Base-by-base conservation (phyloP, 257 asterid genomes). In the Apocynum venetum region DNA sequence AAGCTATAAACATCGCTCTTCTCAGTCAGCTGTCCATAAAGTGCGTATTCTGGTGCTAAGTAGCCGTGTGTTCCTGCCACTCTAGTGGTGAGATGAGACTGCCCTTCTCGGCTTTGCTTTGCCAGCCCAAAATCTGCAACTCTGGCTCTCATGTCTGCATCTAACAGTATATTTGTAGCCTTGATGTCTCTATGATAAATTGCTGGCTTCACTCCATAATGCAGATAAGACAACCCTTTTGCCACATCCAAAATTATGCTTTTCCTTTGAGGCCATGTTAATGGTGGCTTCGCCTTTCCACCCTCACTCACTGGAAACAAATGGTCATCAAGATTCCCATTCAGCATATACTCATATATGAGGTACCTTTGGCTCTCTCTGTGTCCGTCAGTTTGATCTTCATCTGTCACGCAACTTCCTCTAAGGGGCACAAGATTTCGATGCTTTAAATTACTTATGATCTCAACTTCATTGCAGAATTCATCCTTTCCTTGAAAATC, bases 11-110 rank as follows among this genome's bases (percentile, higher is more conserved):
- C 96, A 53, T 92, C 98, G 2, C 98, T 94, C 79, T 91, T 94
- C 78, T 94, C 97, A 0, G 98, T 94, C 77, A 94, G 75, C 69
- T 91, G 97, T 40, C 98, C 98, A 6, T 94, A 94, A 8, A 94
- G 89, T 19, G 98, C 98, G 25, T 91, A 94, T 74, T 94, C 97
- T 1, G 98, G 97, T 0, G 97, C 98, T 65, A 94, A 82, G 77
- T 94, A 94, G 10, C 98, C 98, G 20, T 91, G 97, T 0, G 97
- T 94, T 55, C 98, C 98, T 0, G 98, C 98, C 15, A 92, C 97
- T 52, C 97, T 83, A 2, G 97, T 92, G 2, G 98, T 92, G 72
- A 94, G 86, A 85, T 94, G 97, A 35, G 97, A 94, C 57, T 91
- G 89, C 75, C 97, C 96, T 83, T 92, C 97, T 76, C 86, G 59